Base-by-base conservation (phyloP, 2,329 filamentous ascomycete species). In the Colletotrichum siamense region DNA sequence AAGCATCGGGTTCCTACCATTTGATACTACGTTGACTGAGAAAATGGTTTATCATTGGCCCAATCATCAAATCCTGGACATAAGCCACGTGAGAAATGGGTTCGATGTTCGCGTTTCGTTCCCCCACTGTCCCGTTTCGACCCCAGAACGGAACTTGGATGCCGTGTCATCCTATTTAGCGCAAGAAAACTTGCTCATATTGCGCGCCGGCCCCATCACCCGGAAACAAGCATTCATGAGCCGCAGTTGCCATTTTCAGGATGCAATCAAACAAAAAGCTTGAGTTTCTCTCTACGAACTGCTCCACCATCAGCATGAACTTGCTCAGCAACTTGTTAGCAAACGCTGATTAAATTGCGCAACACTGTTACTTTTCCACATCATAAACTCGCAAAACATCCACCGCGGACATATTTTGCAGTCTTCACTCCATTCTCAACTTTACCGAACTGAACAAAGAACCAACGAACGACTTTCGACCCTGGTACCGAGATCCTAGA, bases 141-240 rank as follows among this genome's bases (percentile, higher is more conserved):
- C 59, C 44, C 65, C 49, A n/a, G 22, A 59, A 59, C 44, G 30
- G 67, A 71, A 36, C 30, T 57, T 9, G 26, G 12, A 34, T 71
- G 72, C 72, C 72, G 72, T 65, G 22, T 9, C 34, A 52, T 65
- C 44, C 68, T 61, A 22, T 26, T 16, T n/a, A n/a, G 15, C 7
- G 44, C 8, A 16, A 16, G 72, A 70, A 75, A 75, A 68, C 61
- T 75, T 71, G 68, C 72, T 75, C 67, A 74, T 49, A 30, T 61
- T 13, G 30, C 22, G 13, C n/a, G 8, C 18, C 28, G 65, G 28
- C 30, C 65, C 65, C 62, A 28, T 64, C 62, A 24, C n/a, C 62
- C 62, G 62, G 62, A 64, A 64, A 44, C 62, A 64, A 64, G 62
- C 62, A 36, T 32, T 28, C 2, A 39, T 22, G 62, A 64, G 62